phyloP scores from a whole-genome alignment of 306 rosid genomes.

The Cicer judaicum region DNA sequence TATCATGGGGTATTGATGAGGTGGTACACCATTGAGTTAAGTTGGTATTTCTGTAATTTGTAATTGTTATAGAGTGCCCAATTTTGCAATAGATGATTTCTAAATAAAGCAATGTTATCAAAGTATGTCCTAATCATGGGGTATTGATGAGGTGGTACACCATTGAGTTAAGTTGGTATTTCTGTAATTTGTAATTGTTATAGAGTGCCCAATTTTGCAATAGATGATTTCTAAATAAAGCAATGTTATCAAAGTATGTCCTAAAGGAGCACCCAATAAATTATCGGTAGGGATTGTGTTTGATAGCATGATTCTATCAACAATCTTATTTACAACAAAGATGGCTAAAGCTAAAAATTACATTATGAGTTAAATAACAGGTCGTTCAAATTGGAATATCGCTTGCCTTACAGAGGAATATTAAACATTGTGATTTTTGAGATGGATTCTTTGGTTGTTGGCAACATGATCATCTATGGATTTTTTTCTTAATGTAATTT shows the following conservation, averaged over 20 bases:
- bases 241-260: background rate
- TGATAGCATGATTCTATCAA: too few species aligned
- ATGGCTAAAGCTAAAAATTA: too few species aligned
- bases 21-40: conserved; percentile 13
- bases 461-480: too few species aligned
- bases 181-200: background rate
- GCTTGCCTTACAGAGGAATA: too few species aligned
- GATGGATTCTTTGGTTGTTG: too few species aligned
- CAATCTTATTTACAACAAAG: too few species aligned
- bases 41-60: conserved; percentile 10
- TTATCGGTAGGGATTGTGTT: too few species aligned
- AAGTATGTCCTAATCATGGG: background rate
- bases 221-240: conserved; percentile 11
- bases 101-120: conserved; percentile 1
- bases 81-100: conserved; percentile 16
- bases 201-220: conserved; percentile 5
- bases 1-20: conserved; percentile 20
- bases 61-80: conserved; percentile 1
- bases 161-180: conserved; percentile 20
- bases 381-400: too few species aligned
- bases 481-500: too few species aligned
- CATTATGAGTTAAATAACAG: too few species aligned
- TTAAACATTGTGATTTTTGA: too few species aligned
- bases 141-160: conserved; percentile 16
- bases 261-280: too few species aligned